These are phyloP conservation scores for Candida maris DNA, from an alignment of 805 yeast genomes.

Conservation along the genomic window DNA sequence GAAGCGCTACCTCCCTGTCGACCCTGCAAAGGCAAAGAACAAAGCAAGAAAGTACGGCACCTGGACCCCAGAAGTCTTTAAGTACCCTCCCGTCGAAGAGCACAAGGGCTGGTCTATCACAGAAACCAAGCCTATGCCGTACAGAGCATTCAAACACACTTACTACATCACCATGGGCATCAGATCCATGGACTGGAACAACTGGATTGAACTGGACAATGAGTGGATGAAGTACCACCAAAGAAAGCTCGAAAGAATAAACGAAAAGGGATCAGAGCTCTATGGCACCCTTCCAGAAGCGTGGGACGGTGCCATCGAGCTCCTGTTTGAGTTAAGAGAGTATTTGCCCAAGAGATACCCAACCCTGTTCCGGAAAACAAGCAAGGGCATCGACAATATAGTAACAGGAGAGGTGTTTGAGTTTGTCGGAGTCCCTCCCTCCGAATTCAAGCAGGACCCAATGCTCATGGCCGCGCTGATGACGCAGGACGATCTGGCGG, in stretches of 20 bases:
- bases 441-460: slow-evolving; percentile 48
- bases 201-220: slow-evolving; percentile 67
- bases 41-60: slow-evolving; percentile 44
- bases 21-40: slow-evolving; percentile 38
- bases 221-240: slow-evolving; percentile 58
- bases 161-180: slow-evolving; percentile 70
- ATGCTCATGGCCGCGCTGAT: slow-evolving; percentile 53
- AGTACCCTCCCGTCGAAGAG: slow-evolving; percentile 47
- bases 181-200: slow-evolving; percentile 54
- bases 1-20: slow-evolving; percentile 27
- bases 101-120: slow-evolving; percentile 47
- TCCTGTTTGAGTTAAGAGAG: slow-evolving; percentile 47
- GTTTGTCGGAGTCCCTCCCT: slow-evolving; percentile 25
- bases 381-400: slow-evolving; percentile 46
- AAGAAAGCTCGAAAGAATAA: slow-evolving; percentile 47
- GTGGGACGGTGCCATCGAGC: slow-evolving; percentile 51
- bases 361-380: slow-evolving; percentile 42
- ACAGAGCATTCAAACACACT: slow-evolving; percentile 63
- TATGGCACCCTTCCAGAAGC: slow-evolving; percentile 52
- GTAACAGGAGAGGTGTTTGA: slow-evolving; percentile 51
- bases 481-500: slow-evolving; percentile 64
- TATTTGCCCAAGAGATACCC: slow-evolving; percentile 61
- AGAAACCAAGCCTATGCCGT: slow-evolving; percentile 54
- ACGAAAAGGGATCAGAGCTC: slow-evolving; percentile 42
- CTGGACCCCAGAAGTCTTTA: slow-evolving; percentile 53